These are phyloP conservation scores for Suillus lakei DNA, from an alignment of 768 basidiomycete species.

Conservation along the genomic window DNA sequence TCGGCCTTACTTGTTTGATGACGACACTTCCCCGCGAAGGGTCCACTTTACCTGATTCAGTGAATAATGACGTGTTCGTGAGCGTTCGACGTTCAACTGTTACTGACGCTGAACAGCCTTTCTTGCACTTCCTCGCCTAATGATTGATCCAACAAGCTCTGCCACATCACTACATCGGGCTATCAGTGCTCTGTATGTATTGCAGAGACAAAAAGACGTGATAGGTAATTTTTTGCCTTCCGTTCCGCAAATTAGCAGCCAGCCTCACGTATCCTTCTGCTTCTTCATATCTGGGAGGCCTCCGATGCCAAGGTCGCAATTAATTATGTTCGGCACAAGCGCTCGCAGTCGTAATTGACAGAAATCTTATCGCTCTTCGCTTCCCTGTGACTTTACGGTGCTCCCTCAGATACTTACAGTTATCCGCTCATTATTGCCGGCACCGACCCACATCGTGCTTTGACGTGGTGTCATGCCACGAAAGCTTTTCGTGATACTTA, in stretches of 20 bases:
- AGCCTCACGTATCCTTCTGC: neutral
- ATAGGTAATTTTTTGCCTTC: neutral
- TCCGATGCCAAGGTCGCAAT: neutral
- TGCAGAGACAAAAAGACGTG: neutral
- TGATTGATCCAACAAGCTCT: neutral
- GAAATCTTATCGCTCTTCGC: slow-evolving; percentile 1
- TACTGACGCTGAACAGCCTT: neutral
- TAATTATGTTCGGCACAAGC: neutral
- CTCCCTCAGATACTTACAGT: neutral
- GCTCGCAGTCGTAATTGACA: neutral
- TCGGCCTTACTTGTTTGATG: neutral
- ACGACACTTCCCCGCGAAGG: neutral
- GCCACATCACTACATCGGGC: neutral
- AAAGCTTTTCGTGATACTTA: neutral
- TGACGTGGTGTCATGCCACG: neutral
- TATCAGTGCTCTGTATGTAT: neutral
- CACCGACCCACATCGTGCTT: neutral
- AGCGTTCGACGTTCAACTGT: neutral
- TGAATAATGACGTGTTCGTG: too few species aligned
- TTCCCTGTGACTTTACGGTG: neutral
- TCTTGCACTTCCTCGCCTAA: neutral
- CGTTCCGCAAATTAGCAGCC: neutral
- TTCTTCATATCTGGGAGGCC: neutral
- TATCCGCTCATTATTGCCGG: neutral
- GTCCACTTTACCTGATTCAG: neutral